Evolutionary conservation across 768 basidiomycete genomes (phyloP).

Genomic region (Mycena galericulata): DNA sequence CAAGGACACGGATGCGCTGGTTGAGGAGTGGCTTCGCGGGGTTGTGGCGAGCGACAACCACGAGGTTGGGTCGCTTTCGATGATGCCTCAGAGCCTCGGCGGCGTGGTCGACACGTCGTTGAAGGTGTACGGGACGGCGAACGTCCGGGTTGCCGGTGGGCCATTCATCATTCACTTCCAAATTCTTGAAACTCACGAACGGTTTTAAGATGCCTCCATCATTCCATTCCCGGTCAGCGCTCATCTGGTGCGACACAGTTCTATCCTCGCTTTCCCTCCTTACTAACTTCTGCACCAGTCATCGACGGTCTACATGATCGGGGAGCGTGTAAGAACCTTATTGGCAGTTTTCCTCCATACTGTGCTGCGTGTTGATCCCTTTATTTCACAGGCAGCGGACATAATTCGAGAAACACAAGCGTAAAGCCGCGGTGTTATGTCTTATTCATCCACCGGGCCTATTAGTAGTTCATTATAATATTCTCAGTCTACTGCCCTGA

Average conservation of each 20-base stretch:
- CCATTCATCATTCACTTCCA: background rate
- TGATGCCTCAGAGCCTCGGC: slow-evolving; percentile 54
- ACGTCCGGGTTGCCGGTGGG: slow-evolving; percentile 50
- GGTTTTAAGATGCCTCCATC: slow-evolving; percentile 44
- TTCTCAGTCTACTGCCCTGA: too few species aligned
- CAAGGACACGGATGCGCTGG: slow-evolving; percentile 33
- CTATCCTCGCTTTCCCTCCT: background rate
- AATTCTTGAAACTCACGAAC: background rate
- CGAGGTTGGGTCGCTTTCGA: slow-evolving; percentile 51
- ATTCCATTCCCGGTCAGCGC: slow-evolving; percentile 50
- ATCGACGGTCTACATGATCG: slow-evolving; percentile 46
- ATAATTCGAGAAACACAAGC: slow-evolving; percentile 23
- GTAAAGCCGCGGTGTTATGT: too few species aligned
- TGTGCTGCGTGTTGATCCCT: background rate
- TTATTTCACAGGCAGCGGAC: slow-evolving; percentile 29
- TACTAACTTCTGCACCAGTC: slow-evolving; percentile 20
- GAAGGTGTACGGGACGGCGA: slow-evolving; percentile 49
- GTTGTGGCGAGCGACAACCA: slow-evolving; percentile 48
- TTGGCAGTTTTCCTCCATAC: background rate
- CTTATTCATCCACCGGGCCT: too few species aligned
- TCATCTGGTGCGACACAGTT: slow-evolving; percentile 42
- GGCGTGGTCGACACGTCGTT: slow-evolving; percentile 52
- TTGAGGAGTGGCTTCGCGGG: slow-evolving; percentile 42
- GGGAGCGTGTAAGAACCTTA: slow-evolving; percentile 39
- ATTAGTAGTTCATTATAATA: too few species aligned